These are phyloP conservation scores for Mortierella sp. DNA, from an alignment of 371 early-diverging fungal species.

Conservation along the genomic window DNA sequence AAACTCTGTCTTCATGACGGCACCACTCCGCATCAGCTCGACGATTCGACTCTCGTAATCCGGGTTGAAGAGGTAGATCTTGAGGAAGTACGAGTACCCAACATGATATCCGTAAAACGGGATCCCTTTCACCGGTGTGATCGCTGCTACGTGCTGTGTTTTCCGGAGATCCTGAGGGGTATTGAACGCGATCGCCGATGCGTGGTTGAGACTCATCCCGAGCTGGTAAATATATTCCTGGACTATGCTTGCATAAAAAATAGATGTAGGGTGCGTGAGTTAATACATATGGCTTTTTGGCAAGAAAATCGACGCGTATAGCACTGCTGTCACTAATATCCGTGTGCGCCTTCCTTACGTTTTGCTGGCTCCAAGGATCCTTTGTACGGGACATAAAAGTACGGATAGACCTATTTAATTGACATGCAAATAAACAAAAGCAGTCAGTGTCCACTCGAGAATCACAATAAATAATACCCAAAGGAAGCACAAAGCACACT, in stretches of 20 bases:
- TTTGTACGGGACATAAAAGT: conserved; percentile 78
- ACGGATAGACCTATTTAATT: conserved; percentile 74
- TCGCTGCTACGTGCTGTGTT: conserved; percentile 74
- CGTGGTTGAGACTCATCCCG: conserved; percentile 80
- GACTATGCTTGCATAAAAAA: too few relatives aligned
- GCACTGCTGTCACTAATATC: too few relatives aligned
- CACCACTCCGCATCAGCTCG: conserved; percentile 79
- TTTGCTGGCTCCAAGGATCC: conserved; percentile 49
- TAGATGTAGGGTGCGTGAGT: too few relatives aligned
- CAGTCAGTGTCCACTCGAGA: not conserved
- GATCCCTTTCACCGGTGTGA: conserved; percentile 79
- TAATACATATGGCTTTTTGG: too few relatives aligned
- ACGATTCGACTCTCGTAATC: conserved; percentile 66
- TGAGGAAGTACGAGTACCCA: conserved; percentile 77
- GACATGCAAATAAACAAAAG: not conserved
- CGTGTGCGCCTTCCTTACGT: too few relatives aligned
- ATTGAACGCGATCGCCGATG: conserved; percentile 66
- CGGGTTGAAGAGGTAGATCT: conserved; percentile 81
- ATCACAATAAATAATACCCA: conserved; percentile 16
- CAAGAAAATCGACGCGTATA: too few relatives aligned
- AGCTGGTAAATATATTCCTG: conserved; percentile 67
- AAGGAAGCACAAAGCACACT: not conserved
- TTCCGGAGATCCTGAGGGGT: conserved; percentile 48
- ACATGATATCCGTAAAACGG: conserved; percentile 91
- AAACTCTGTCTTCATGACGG: conserved; percentile 72